phyloP scores from a whole-genome alignment of 1,139 yeast species.

The Nadsonia starkeyi-henricii region DNA sequence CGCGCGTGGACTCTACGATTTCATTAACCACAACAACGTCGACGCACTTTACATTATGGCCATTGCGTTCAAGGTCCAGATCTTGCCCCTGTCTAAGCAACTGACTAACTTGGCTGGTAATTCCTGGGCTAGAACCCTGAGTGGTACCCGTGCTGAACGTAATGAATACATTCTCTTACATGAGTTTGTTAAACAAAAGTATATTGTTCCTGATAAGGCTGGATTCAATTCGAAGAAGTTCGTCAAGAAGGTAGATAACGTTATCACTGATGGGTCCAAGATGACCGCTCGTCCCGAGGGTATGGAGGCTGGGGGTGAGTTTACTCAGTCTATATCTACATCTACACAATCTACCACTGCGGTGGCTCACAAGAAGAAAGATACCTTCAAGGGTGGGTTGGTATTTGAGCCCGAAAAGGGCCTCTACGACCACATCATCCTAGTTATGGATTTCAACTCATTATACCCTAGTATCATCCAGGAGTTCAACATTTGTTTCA shows the following conservation, averaged over 20 bases:
- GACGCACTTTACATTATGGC: conserved; percentile 59
- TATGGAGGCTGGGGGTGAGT: conserved; percentile 17
- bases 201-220: conserved; percentile 73
- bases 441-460: conserved; percentile 97
- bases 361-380: conserved; percentile 38
- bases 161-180: conserved; percentile 88
- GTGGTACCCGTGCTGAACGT: conserved; percentile 94
- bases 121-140: conserved; percentile 90
- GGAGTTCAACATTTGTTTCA: conserved; percentile 92
- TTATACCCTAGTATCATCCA: conserved; percentile 95
- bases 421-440: conserved; percentile 69
- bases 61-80: conserved; percentile 69
- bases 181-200: conserved; percentile 72
- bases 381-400: conserved; percentile 89
- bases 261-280: conserved; percentile 10
- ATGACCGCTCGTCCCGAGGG: background rate
- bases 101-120: conserved; percentile 92
- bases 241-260: conserved; percentile 26
- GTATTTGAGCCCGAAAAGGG: conserved; percentile 97
- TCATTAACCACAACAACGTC: conserved; percentile 52
- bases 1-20: conserved; percentile 51
- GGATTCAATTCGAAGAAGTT: conserved; percentile 22
- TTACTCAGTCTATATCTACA: conserved; percentile 18
- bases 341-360: conserved; percentile 8
- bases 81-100: conserved; percentile 78